Conservation (phyloP, 257 asterid genomes). For the Przewalskia tangutica region DNA sequence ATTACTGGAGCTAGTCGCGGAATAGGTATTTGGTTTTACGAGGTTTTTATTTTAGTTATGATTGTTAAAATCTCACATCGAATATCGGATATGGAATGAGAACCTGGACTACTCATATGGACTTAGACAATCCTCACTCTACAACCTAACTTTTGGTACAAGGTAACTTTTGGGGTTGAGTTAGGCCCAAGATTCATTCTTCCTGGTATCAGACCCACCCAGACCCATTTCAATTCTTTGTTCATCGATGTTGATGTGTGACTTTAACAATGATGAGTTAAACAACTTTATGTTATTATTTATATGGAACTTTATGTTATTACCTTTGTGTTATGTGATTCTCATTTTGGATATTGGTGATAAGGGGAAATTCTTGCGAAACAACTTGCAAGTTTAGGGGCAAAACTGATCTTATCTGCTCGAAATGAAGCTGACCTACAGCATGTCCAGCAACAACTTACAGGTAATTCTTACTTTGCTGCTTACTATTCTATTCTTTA, state of each 20-base stretch:
- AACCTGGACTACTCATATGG: too few species aligned
- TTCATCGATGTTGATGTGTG: too few species aligned
- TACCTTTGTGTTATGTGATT: background rate
- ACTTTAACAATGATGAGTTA: too few species aligned
- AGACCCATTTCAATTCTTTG: too few species aligned
- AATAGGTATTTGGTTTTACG: slow-evolving; percentile 39
- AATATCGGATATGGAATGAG: too few species aligned
- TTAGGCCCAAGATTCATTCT: too few species aligned
- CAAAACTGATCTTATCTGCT: slow-evolving; percentile 89
- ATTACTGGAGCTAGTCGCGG: slow-evolving; percentile 98
- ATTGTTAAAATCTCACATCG: too few species aligned
- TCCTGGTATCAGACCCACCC: too few species aligned
- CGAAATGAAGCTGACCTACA: slow-evolving; percentile 78
- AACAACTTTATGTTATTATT: background rate
- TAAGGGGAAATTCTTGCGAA: slow-evolving; percentile 87
- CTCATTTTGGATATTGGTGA: slow-evolving; percentile 11
- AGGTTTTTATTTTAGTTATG: background rate
- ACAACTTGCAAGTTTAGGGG: slow-evolving; percentile 87
- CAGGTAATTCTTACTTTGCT: slow-evolving; percentile 29
- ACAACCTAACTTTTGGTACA: too few species aligned
- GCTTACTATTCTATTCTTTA: background rate
- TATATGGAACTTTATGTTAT: background rate
- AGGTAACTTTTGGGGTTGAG: too few species aligned
- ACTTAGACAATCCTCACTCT: too few species aligned
- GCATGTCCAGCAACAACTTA: slow-evolving; percentile 62